These are phyloP conservation scores for Nectriaceae sp. DNA, from an alignment of 2,329 filamentous ascomycete species.

Conservation along the genomic window DNA sequence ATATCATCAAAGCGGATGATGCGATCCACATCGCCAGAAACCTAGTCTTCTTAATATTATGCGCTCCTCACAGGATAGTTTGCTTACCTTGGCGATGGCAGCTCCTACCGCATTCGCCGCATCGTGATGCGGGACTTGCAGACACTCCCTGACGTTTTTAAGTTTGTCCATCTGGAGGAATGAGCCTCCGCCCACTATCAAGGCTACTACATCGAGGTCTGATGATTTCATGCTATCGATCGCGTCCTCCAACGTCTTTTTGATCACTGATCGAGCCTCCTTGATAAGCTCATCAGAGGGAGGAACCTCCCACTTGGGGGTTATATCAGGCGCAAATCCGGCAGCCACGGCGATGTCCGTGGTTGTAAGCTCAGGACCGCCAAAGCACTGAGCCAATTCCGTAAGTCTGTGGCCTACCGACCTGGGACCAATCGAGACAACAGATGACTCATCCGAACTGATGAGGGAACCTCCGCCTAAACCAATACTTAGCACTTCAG, in stretches of 20 bases:
- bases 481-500: constrained; percentile 1
- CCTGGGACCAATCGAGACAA: constrained; percentile 1
- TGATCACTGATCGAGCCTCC: too few species aligned
- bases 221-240: background rate
- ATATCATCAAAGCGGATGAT: too few species aligned
- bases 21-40: too few species aligned
- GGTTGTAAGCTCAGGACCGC: background rate
- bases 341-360: background rate
- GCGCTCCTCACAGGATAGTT: too few species aligned
- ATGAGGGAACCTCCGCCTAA: constrained; percentile 3
- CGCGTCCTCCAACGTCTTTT: too few species aligned
- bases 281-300: too few species aligned
- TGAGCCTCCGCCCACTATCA: background rate
- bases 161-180: background rate
- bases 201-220: background rate
- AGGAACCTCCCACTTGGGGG: too few species aligned
- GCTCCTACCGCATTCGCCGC: background rate
- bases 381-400: constrained; percentile 1
- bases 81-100: background rate
- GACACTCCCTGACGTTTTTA: background rate
- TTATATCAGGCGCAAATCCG: too few species aligned
- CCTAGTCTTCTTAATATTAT: too few species aligned
- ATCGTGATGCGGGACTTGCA: background rate
- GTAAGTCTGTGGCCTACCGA: background rate
- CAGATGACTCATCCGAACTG: background rate